A percentile compares a stretch with the other conserved stretches of the same genome.
Evolutionary conservation across 441 rosid genomes (phyloP).

Genomic region (Sinapis alba): DNA sequence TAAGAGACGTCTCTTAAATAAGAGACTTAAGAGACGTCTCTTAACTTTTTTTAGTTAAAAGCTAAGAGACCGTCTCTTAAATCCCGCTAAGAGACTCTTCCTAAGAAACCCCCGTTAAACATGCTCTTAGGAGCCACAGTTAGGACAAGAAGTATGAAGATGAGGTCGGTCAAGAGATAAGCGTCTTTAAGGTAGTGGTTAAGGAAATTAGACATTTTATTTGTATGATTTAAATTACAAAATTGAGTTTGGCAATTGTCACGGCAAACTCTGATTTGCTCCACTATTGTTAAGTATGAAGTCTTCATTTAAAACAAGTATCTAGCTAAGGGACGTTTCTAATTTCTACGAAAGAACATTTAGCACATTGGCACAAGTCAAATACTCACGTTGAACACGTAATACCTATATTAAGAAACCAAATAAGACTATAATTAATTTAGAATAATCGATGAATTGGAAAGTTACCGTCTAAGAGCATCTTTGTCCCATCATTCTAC

Average conservation of each 20-base stretch:
- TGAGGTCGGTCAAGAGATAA: constrained; percentile 29
- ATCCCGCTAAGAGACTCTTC: too few relatives aligned
- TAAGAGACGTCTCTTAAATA: too few relatives aligned
- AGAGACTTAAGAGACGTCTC: too few relatives aligned
- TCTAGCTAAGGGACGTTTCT: not conserved
- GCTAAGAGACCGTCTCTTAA: too few relatives aligned
- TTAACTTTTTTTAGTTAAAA: too few relatives aligned
- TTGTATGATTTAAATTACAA: constrained; percentile 14
- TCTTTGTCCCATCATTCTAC: too few relatives aligned
- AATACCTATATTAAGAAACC: constrained; percentile 5
- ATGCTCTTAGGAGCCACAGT: constrained; percentile 35
- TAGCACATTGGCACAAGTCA: constrained; percentile 10
- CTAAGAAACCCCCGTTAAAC: too few relatives aligned
- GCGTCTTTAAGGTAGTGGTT: constrained; percentile 22
- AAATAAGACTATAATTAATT: not conserved
- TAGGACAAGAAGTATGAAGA: constrained; percentile 20
- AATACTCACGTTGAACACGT: constrained; percentile 15
- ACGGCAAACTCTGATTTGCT: not conserved
- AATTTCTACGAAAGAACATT: not conserved
- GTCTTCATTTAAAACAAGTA: constrained; percentile 11
- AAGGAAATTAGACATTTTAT: constrained; percentile 13
- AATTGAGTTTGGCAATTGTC: constrained; percentile 29
- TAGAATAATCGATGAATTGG: not conserved
- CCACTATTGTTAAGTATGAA: not conserved
- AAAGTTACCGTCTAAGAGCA: not conserved